Evolutionary conservation across 2,329 filamentous ascomycete species (phyloP), one percentile per base, ranked within the genome.

Genomic region (Pseudogymnoascus pannorum): DNA sequence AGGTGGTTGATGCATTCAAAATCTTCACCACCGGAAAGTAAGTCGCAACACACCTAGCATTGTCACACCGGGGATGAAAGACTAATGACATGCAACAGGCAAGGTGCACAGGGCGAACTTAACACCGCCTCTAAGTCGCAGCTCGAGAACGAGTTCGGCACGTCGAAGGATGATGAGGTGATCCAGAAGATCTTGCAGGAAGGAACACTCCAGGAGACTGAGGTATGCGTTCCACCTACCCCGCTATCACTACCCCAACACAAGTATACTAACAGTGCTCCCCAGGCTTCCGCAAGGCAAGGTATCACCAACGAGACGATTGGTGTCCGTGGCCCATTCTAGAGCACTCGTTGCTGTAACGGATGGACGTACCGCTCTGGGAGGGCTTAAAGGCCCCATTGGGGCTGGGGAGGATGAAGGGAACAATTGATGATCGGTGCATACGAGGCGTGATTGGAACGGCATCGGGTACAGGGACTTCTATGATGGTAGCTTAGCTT

Each of bases 1-100:
- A 97, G 70, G 92, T 99, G 61, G 83, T 97, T 61, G 91, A 87
- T 62, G 82, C 88, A 6, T 97, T 91, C 81, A 90, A 96, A 81
- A 81, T 99, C 71, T 96, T 96, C 71, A 79, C 88, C 44, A 96
- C 92, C 35, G 89, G 95, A 79, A 89, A 87, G 92, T 97, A 82
- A 78, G 89, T 79, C 66, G 63, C 31, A 60, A 38, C 40, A 57
- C 35, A 54, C 42, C 29, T 62, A 51, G 51, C 58, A 26, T 24
- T 57, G 8, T 14, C 26, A 58, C 20, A 14, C 1, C 29, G 18
- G 31, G 18, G 4, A 36, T 22, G 26, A 24, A 14, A 35, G 7
- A 20, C 20, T 48, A 42, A 60, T 18, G 18, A 31, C 58, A 12
- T 42, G 38, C 26, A 31, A 42, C 14, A 60, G 58, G 38, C 58